Base-by-base conservation (phyloP, 805 yeast species). In the Candida hungchunana region DNA sequence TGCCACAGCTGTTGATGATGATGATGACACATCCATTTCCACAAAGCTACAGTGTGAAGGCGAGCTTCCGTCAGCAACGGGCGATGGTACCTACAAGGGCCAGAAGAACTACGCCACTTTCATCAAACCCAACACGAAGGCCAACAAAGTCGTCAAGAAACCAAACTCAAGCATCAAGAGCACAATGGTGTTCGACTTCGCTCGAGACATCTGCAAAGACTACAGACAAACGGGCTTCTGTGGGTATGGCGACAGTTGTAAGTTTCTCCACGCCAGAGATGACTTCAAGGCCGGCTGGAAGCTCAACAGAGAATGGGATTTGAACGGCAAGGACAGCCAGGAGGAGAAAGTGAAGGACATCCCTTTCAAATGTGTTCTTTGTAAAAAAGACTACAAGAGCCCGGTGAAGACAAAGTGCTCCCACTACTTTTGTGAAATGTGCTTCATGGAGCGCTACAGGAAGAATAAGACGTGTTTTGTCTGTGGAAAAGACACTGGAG, bases 191-290 rank as follows among this genome's bases (percentile, higher is more conserved):
- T 70, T 82, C 25, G 98, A 93, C 53, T 93, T 80, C 53, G 96
- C 86, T 55, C 89, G 94, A 1, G 97, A 93, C 53, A 80, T 93
- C 2, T 93, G 98, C 56, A 93, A 90, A 53, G 97, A 93, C 58
- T 93, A 73, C 58, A 73, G 77, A 40, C 83, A 82, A 47, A 89
- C 94, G 0, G 99, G 98, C 0, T 89, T 78, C 55, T 93, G 98
- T 68, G 97, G 97, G 6, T 93, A 82, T 56, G 99, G 99, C 7
- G 98, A 93, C 50, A 82, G 93, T 23, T 93, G 99, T 64, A 93
- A 93, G 62, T 93, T 93, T 58, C 58, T 90, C 23, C 99, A 93
- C 56, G 75, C 85, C 12, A 64, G 99, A 59, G 97, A 86, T 48
- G 95, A 86, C 52, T 82, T 79, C 61, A 73, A 70, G 37, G 79